Conservation (phyloP, 1,284 basidiomycete genomes). For the Puccinia sorghi region DNA sequence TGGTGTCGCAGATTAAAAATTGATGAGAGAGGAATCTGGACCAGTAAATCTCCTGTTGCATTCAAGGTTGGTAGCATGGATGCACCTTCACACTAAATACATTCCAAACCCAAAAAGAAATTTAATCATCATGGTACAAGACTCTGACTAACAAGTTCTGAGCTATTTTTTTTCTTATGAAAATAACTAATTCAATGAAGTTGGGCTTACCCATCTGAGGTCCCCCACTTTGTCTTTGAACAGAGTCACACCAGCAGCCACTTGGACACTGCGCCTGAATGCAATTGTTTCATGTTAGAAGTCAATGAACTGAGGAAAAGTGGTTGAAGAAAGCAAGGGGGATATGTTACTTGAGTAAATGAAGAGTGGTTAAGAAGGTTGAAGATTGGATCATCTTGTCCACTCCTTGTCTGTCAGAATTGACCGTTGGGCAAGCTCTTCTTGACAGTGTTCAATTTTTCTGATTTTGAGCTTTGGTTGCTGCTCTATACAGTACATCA, state of each 20-base stretch:
- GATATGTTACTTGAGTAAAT: slow-evolving; percentile 2
- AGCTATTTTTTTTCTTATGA: neutral
- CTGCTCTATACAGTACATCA: neutral
- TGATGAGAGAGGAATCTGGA: slow-evolving; percentile 32
- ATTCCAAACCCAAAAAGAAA: too few species aligned
- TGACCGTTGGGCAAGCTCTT: neutral
- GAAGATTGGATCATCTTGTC: slow-evolving; percentile 3
- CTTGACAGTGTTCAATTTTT: too few species aligned
- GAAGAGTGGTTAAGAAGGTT: neutral
- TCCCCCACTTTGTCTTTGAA: slow-evolving; percentile 48
- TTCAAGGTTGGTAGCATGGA: slow-evolving; percentile 48
- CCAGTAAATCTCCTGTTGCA: slow-evolving; percentile 44
- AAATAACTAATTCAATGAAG: neutral
- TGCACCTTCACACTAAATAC: slow-evolving; percentile 41
- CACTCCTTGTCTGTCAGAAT: neutral
- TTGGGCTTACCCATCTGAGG: slow-evolving; percentile 40
- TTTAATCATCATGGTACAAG: too few species aligned
- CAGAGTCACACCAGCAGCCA: slow-evolving; percentile 28
- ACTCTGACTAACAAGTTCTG: neutral
- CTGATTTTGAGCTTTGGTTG: neutral
- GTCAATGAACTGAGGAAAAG: neutral
- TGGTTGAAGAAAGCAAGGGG: neutral
- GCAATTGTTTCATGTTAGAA: neutral
- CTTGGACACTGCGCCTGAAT: slow-evolving; percentile 34
- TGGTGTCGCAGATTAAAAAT: neutral